Conservation (phyloP, 179 eudicot genomes). For the Beta lomatogona region DNA sequence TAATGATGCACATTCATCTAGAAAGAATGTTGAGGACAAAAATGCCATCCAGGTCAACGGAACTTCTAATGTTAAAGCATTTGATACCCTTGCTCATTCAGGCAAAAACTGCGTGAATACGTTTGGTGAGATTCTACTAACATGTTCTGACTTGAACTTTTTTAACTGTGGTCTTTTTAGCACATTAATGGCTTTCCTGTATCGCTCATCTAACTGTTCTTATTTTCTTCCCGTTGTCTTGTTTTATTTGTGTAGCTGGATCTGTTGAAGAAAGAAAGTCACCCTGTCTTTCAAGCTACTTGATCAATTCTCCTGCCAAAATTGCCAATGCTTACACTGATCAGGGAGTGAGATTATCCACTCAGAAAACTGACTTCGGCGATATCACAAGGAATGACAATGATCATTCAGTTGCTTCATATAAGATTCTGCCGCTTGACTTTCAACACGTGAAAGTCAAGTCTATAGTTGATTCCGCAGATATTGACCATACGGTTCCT, state of each 20-base stretch:
- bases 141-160: not conserved
- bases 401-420: conserved; percentile 15
- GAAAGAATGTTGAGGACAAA: not conserved
- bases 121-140: conserved; percentile 17
- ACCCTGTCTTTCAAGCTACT: conserved; percentile 12
- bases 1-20: not conserved
- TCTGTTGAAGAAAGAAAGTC: conserved; percentile 22
- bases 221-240: not conserved
- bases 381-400: not conserved
- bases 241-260: conserved; percentile 1
- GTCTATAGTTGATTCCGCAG: conserved; percentile 10
- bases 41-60: conserved; percentile 1
- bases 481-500: conserved; percentile 7
- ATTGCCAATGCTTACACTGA: conserved; percentile 20
- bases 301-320: conserved; percentile 12
- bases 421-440: conserved; percentile 20
- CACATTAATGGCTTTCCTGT: conserved; percentile 8
- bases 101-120: conserved; percentile 14
- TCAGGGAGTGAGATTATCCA: conserved; percentile 18
- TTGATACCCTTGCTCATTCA: not conserved
- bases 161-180: not conserved
- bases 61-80: conserved; percentile 9
- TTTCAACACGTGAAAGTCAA: conserved; percentile 18
- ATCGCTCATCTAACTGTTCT: not conserved
- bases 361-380: conserved; percentile 14